Base-by-base conservation (phyloP, 2,329 filamentous ascomycete genomes). In the Fusarium sp. region DNA sequence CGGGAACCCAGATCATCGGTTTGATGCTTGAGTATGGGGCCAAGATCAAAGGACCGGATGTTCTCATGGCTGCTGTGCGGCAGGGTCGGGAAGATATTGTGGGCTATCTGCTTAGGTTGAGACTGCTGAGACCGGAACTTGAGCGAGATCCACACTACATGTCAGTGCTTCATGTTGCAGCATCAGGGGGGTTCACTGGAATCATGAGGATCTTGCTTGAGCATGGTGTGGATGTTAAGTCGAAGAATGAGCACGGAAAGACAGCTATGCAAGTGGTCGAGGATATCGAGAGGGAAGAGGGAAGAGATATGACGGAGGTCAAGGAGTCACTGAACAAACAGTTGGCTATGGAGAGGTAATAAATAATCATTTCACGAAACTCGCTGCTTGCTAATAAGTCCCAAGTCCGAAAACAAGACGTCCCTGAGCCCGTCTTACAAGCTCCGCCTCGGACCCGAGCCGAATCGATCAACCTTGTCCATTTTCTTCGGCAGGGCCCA, bases 371-470 rank as follows among this genome's bases (percentile, higher is more conserved):
- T 28, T 44, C 9, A 26, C 17, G 24, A 28, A 24, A 11, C 42
- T 28, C 22, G 22, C 42, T 44, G 15, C n/a, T n/a, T 24, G 15
- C 19, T 22, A 44, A 17, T 36, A 36, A 36, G 34, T 36, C 13
- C 40, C 24, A 42, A 42, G 19, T 42, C 21, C 3, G n/a, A 24
- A 43, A 22, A 17, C 7, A 34, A 49, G 19, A 33, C 3, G 26
- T 10, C 14, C 14, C 31, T 22, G n/a, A n/a, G 10, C 22, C 24
- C 28, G 28, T 42, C 17, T 21, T 52, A 14, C 21, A 31, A 45
- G 47, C 62, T 65, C 62, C 62, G 46, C 47, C 42, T 65, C 62
- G 62, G 62, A 65, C 21, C 62, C 62, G 62, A 65, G 43, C 62
- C 62, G 62, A 65, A 53, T 45, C 17, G 40, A 38, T 40, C 36